These are phyloP conservation scores for Elsinoe necatrix DNA, from an alignment of 2,329 filamentous ascomycete genomes.

Conservation along the genomic window DNA sequence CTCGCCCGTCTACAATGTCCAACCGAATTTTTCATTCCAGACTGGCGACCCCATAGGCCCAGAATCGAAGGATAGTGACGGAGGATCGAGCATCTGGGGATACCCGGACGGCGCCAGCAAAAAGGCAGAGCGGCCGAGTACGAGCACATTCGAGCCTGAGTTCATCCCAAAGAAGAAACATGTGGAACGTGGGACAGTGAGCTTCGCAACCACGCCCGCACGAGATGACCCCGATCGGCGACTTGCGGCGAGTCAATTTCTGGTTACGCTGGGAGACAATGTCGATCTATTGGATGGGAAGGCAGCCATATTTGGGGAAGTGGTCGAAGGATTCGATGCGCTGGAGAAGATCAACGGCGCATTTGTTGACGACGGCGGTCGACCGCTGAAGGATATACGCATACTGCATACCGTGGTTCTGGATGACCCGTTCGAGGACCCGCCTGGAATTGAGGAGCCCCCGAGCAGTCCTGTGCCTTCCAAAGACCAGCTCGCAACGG, in stretches of 20 bases:
- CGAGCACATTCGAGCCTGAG: slow-evolving; percentile 59
- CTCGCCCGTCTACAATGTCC: slow-evolving; percentile 80
- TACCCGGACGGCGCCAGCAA: slow-evolving; percentile 56
- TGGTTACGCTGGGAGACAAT: slow-evolving; percentile 82
- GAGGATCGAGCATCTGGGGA: slow-evolving; percentile 89
- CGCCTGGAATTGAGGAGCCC: slow-evolving; percentile 64
- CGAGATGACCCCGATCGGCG: slow-evolving; percentile 69
- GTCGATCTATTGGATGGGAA: slow-evolving; percentile 88
- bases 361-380: slow-evolving; percentile 76
- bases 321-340: slow-evolving; percentile 91
- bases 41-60: slow-evolving; percentile 91
- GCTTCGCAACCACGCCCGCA: slow-evolving; percentile 86
- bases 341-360: slow-evolving; percentile 88
- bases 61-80: slow-evolving; percentile 74
- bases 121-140: slow-evolving; percentile 50
- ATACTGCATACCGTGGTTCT: slow-evolving; percentile 88
- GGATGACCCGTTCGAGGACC: slow-evolving; percentile 87
- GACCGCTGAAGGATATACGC: slow-evolving; percentile 87
- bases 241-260: slow-evolving; percentile 83
- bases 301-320: slow-evolving; percentile 88
- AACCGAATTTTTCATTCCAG: slow-evolving; percentile 93
- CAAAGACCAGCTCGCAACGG: slow-evolving; percentile 78
- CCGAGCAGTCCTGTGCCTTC: slow-evolving; percentile 72
- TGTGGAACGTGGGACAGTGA: slow-evolving; percentile 80
- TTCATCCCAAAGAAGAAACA: slow-evolving; percentile 85